A percentile compares a stretch with the other conserved stretches of the same genome.
Evolutionary conservation across 1,284 basidiomycete species (phyloP).

Genomic region (Bothia castanella): DNA sequence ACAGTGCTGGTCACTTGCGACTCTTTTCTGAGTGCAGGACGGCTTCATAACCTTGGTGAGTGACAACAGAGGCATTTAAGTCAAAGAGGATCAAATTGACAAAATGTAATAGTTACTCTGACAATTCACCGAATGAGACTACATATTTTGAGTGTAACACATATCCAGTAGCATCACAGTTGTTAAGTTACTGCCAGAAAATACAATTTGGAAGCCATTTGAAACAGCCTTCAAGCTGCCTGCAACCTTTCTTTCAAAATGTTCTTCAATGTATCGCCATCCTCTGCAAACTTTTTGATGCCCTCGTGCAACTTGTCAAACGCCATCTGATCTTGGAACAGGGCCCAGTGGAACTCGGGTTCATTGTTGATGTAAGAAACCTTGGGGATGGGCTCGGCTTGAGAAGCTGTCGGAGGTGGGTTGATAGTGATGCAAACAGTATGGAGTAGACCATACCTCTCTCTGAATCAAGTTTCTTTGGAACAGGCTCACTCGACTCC

Average conservation of each 20-base stretch:
- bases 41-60: constrained; percentile 20
- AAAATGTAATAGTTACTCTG: no score
- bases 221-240: constrained; percentile 6
- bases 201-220: no score
- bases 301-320: constrained; percentile 96
- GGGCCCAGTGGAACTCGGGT: constrained; percentile 88
- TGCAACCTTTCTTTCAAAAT: constrained; percentile 78
- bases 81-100: constrained; percentile 69
- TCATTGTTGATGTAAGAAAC: constrained; percentile 88
- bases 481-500: constrained; percentile 69
- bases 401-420: constrained; percentile 41
- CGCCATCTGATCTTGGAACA: constrained; percentile 89
- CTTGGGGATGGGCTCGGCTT: constrained; percentile 68
- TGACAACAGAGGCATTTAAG: constrained; percentile 49
- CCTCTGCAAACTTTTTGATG: constrained; percentile 94
- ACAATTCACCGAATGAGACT: not conserved
- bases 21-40: constrained; percentile 41
- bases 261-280: constrained; percentile 86
- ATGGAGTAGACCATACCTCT: constrained; percentile 45
- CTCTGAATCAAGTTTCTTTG: constrained; percentile 77
- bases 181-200: no score
- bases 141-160: not conserved
- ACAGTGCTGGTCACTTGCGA: constrained; percentile 19
- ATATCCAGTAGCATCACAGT: no score
- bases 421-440: not conserved